phyloP scores from a whole-genome alignment of 2,329 filamentous ascomycete genomes.

The Lachnellula cervina region DNA sequence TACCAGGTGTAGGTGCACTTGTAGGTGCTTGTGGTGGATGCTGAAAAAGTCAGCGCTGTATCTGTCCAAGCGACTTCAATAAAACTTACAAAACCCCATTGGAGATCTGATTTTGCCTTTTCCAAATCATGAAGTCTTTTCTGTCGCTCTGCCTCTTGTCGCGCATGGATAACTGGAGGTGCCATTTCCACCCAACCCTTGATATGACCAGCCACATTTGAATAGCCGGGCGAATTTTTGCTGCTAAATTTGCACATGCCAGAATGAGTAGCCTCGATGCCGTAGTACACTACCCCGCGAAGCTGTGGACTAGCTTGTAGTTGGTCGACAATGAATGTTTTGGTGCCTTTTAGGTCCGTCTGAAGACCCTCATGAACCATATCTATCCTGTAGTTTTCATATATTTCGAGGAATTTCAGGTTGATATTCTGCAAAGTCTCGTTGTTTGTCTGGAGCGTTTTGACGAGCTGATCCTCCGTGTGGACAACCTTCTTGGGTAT shows the following conservation, averaged over 20 bases:
- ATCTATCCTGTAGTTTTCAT: slow-evolving; percentile 65
- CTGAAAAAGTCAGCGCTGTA: slow-evolving; percentile 1
- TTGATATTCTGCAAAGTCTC: slow-evolving; percentile 73
- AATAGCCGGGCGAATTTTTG: slow-evolving; percentile 57
- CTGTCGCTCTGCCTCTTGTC: slow-evolving; percentile 24
- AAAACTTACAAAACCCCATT: slow-evolving; percentile 19
- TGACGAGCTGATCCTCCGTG: slow-evolving; percentile 61
- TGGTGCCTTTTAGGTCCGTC: slow-evolving; percentile 62
- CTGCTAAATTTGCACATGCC: slow-evolving; percentile 69
- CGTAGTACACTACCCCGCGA: slow-evolving; percentile 66
- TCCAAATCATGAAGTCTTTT: slow-evolving; percentile 12
- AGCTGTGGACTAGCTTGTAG: slow-evolving; percentile 64
- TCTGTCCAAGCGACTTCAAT: background rate
- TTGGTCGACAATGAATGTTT: slow-evolving; percentile 62
- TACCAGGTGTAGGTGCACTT: slow-evolving; percentile 20
- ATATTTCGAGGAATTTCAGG: slow-evolving; percentile 65
- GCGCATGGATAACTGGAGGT: slow-evolving; percentile 16
- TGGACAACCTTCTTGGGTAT: slow-evolving; percentile 63
- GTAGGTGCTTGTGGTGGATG: slow-evolving; percentile 3
- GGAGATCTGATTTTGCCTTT: slow-evolving; percentile 14
- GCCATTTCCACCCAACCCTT: slow-evolving; percentile 28
- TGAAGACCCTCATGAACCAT: slow-evolving; percentile 74
- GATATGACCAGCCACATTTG: slow-evolving; percentile 29
- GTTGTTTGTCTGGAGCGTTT: slow-evolving; percentile 67
- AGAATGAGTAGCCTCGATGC: slow-evolving; percentile 69